Percentiles rank a stretch among this genome's conserved stretches.
Conservation (phyloP, 805 yeast species). For the Starmerella sp. region DNA sequence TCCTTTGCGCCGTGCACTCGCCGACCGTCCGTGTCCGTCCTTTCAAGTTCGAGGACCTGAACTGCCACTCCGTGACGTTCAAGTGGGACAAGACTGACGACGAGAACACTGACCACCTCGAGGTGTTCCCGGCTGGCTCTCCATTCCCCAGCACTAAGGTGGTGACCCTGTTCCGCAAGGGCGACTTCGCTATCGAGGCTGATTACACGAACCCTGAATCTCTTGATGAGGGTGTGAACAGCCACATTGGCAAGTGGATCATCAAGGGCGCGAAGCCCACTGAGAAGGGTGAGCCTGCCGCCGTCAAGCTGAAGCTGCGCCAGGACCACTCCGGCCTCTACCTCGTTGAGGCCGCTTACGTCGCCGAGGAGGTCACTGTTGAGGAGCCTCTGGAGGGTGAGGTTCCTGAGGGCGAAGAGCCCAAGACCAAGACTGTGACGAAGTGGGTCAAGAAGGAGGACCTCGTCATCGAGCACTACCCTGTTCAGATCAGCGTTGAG, state of each 20-base stretch:
- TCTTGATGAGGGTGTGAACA: constrained; percentile 56
- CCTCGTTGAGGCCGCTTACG: constrained; percentile 87
- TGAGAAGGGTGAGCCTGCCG: constrained; percentile 50
- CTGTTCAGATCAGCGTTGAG: constrained; percentile 47
- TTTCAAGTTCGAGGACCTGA: constrained; percentile 93
- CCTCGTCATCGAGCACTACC: constrained; percentile 47
- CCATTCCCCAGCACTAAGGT: constrained; percentile 89
- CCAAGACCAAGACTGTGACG: constrained; percentile 80
- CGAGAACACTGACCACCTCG: constrained; percentile 78
- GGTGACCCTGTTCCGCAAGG: constrained; percentile 83
- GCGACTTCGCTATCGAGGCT: constrained; percentile 79
- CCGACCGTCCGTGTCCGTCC: constrained; percentile 98
- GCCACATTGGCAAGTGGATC: constrained; percentile 71
- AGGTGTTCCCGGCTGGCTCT: constrained; percentile 94
- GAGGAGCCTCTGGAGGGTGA: constrained; percentile 73
- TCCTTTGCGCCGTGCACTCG: constrained; percentile 97
- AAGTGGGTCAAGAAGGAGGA: constrained; percentile 86
- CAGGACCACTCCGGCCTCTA: constrained; percentile 94
- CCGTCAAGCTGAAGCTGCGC: constrained; percentile 88
- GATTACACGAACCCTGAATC: constrained; percentile 64
- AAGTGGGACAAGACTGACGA: constrained; percentile 89
- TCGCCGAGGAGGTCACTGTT: constrained; percentile 80
- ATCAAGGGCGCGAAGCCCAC: constrained; percentile 73
- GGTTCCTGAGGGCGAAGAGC: constrained; percentile 46
- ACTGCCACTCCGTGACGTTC: constrained; percentile 86